Evolutionary conservation across 768 basidiomycete species (phyloP).

Genomic region (Cyclocybe cylindracea): DNA sequence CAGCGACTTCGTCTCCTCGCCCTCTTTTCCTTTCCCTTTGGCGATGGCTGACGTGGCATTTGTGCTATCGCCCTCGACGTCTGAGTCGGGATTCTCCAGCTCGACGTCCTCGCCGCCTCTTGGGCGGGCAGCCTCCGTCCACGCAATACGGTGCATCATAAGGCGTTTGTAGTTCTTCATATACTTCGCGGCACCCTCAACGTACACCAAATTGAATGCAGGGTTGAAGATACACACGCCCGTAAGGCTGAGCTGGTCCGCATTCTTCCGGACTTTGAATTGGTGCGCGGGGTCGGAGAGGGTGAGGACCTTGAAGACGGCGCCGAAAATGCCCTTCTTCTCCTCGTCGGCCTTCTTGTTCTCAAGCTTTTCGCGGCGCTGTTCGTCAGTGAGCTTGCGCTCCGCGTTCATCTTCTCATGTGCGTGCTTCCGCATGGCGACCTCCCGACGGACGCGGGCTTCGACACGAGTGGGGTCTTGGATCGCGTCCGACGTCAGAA

Average conservation of each 20-base stretch:
- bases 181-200: conserved; percentile 87
- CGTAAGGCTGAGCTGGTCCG: conserved; percentile 84
- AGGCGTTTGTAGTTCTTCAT: conserved; percentile 86
- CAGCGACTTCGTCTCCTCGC: conserved; percentile 49
- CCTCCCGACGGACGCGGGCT: conserved; percentile 91
- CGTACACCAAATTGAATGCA: conserved; percentile 86
- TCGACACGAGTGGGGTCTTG: conserved; percentile 98
- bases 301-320: conserved; percentile 89
- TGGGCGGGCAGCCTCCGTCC: conserved; percentile 90
- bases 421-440: conserved; percentile 81
- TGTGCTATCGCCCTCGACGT: conserved; percentile 20
- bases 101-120: conserved; percentile 74
- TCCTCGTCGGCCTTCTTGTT: conserved; percentile 86
- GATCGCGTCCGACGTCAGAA: conserved; percentile 93
- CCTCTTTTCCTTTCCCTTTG: conserved; percentile 37
- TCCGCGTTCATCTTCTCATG: conserved; percentile 95
- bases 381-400: conserved; percentile 90
- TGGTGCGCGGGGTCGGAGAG: conserved; percentile 91
- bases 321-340: conserved; percentile 77
- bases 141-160: conserved; percentile 85
- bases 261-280: conserved; percentile 97
- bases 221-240: conserved; percentile 93
- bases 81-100: conserved; percentile 52
- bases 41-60: conserved; percentile 3
- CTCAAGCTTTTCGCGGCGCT: conserved; percentile 85